phyloP scores from a whole-genome alignment of 2,329 filamentous ascomycete species.

The Chalaropsis thielavioides region DNA sequence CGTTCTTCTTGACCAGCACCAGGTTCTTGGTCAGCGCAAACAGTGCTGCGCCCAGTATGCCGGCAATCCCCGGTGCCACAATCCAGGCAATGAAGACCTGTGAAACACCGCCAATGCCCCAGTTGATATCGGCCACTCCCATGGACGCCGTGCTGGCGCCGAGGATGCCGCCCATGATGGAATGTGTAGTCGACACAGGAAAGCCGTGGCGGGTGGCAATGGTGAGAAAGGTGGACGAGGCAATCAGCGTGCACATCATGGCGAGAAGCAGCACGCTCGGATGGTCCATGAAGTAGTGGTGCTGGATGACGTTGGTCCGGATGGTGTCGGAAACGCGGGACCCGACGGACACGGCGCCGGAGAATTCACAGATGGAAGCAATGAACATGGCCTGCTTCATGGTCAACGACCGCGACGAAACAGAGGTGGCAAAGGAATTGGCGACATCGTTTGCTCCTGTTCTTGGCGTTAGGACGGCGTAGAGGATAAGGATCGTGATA shows the following conservation, averaged over 20 bases:
- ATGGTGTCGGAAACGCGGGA: conserved; percentile 31
- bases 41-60: conserved; percentile 23
- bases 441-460: conserved; percentile 36
- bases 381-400: conserved; percentile 33
- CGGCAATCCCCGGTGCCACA: conserved; percentile 26
- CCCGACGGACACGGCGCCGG: conserved; percentile 29
- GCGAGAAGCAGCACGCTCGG: conserved; percentile 36
- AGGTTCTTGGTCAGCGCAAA: conserved; percentile 26
- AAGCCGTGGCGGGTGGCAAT: conserved; percentile 36
- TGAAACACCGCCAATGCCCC: conserved; percentile 27
- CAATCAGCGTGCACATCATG: conserved; percentile 40
- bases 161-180: conserved; percentile 32
- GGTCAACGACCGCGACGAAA: conserved; percentile 33
- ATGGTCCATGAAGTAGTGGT: conserved; percentile 29
- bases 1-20: conserved; percentile 24
- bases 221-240: conserved; percentile 38
- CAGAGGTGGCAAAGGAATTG: conserved; percentile 34
- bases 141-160: conserved; percentile 27
- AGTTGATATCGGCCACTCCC: conserved; percentile 26
- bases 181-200: conserved; percentile 41
- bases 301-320: conserved; percentile 33
- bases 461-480: not conserved
- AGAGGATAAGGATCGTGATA: not conserved
- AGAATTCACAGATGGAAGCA: conserved; percentile 31
- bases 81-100: conserved; percentile 29